Conservation (phyloP, 2,329 filamentous ascomycete species). For the Hypomyces perniciosus region DNA sequence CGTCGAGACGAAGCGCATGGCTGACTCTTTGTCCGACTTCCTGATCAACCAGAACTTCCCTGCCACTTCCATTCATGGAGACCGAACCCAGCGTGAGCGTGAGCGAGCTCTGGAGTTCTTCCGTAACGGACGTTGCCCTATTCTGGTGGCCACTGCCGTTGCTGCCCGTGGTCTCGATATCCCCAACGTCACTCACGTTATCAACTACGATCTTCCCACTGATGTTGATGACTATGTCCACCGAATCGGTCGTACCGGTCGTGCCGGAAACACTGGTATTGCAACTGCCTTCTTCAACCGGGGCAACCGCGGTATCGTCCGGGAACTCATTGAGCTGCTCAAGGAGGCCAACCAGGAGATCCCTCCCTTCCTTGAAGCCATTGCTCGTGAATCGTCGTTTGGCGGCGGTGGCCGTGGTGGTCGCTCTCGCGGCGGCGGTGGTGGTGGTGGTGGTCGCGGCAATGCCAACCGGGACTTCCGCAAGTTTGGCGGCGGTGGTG, state of each 20-base stretch:
- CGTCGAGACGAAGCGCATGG: constrained; percentile 99
- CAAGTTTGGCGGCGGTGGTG: constrained; percentile 60
- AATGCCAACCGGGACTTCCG: constrained; percentile 82
- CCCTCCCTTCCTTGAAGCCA: constrained; percentile 89
- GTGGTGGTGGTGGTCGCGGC: constrained; percentile 64
- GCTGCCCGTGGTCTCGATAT: constrained; percentile 90
- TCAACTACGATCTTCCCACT: constrained; percentile 99
- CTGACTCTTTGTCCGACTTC: constrained; percentile 95
- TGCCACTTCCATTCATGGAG: constrained; percentile 96
- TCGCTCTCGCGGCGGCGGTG: constrained; percentile 46
- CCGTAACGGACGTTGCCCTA: constrained; percentile 90
- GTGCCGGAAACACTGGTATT: constrained; percentile 98
- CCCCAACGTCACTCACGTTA: constrained; percentile 90
- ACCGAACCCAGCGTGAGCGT: constrained; percentile 97
- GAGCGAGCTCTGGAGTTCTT: constrained; percentile 97
- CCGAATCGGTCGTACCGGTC: constrained; percentile 98
- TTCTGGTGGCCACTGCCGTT: constrained; percentile 93
- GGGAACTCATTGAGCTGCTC: constrained; percentile 92
- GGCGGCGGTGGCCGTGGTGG: constrained; percentile 64
- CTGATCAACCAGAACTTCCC: constrained; percentile 98
- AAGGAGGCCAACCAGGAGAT: constrained; percentile 99
- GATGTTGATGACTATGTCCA: constrained; percentile 99
- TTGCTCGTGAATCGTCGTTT: constrained; percentile 88
- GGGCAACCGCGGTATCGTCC: constrained; percentile 95
- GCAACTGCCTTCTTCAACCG: constrained; percentile 99